Evolutionary conservation across 768 basidiomycete genomes (phyloP).

Genomic region (Panaeolus cyanescens): DNA sequence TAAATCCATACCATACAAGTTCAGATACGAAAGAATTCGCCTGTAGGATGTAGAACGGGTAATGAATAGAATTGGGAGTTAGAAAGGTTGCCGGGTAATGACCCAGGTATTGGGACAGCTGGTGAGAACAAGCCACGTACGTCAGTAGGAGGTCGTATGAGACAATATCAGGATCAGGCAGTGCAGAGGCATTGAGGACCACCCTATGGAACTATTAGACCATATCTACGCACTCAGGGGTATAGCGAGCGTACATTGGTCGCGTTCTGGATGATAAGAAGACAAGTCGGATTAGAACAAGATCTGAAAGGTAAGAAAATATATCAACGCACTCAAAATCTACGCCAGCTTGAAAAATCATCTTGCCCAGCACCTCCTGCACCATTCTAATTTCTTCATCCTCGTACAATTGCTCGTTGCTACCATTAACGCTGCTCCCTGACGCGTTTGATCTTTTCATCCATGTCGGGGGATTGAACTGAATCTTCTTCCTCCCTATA

Average conservation of each 20-base stretch:
- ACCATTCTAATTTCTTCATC: slow-evolving; percentile 62
- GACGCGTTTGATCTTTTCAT: slow-evolving; percentile 35
- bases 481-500: slow-evolving; percentile 23
- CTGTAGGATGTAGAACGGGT: slow-evolving; percentile 36
- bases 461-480: slow-evolving; percentile 54
- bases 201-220: slow-evolving; percentile 51
- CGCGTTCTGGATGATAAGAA: slow-evolving; percentile 57
- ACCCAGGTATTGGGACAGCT: neutral
- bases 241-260: slow-evolving; percentile 70
- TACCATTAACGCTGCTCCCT: slow-evolving; percentile 21
- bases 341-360: slow-evolving; percentile 89
- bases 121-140: slow-evolving; percentile 43
- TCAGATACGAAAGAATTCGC: slow-evolving; percentile 75
- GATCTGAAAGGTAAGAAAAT: neutral
- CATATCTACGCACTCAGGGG: slow-evolving; percentile 3
- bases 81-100: neutral
- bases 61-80: neutral
- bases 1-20: slow-evolving; percentile 66
- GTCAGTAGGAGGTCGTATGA: slow-evolving; percentile 76
- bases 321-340: slow-evolving; percentile 77
- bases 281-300: neutral
- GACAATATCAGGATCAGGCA: slow-evolving; percentile 77
- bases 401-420: slow-evolving; percentile 33
- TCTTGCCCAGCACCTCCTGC: slow-evolving; percentile 64
- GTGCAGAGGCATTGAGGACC: slow-evolving; percentile 77